phyloP scores from a whole-genome alignment of 257 asterid genomes.

The Solanum megistacrolobum region DNA sequence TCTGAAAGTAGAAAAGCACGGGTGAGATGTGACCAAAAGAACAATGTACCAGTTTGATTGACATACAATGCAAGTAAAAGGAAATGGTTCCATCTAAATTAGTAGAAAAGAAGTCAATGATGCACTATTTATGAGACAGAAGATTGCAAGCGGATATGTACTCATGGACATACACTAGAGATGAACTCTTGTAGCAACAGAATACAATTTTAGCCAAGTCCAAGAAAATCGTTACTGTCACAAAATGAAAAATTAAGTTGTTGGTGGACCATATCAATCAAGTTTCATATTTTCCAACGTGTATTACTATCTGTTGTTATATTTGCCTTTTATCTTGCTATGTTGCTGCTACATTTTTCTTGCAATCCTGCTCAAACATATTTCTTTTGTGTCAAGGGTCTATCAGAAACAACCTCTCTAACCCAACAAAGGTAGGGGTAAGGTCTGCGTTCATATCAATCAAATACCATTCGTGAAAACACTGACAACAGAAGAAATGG shows the following conservation, averaged over 20 bases:
- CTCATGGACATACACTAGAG: neutral
- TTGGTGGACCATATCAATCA: neutral
- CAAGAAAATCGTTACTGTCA: neutral
- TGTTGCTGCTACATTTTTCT: neutral
- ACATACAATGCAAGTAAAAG: neutral
- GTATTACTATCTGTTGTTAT: neutral
- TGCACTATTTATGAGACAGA: neutral
- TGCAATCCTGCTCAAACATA: neutral
- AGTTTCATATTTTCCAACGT: neutral
- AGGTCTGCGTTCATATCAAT: neutral
- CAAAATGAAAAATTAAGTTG: neutral
- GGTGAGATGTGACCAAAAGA: neutral
- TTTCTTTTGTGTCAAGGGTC: neutral
- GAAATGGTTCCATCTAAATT: neutral
- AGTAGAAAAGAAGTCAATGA: neutral
- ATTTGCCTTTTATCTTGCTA: neutral
- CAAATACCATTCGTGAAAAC: neutral
- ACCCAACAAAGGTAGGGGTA: neutral
- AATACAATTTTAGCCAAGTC: neutral
- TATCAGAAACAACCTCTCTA: neutral
- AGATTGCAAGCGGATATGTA: neutral
- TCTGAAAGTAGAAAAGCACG: slow-evolving; percentile 30
- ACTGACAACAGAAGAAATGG: neutral
- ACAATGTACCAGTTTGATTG: neutral
- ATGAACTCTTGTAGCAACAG: neutral